Percentiles rank a stretch among this genome's conserved stretches.
Evolutionary conservation across 352 stramenopile species (phyloP).

Genomic region (Phytophthora tentaculata): DNA sequence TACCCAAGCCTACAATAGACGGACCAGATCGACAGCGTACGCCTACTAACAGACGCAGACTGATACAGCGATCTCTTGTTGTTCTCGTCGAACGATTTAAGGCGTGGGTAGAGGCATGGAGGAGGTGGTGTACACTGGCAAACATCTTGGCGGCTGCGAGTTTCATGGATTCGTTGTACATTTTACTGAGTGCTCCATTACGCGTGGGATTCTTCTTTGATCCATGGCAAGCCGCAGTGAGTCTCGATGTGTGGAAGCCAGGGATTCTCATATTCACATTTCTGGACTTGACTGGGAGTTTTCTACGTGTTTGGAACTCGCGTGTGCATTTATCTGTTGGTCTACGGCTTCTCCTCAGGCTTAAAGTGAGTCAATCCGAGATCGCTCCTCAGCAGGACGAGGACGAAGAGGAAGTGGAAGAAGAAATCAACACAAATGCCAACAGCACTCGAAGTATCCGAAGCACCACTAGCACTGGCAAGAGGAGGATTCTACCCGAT

Average conservation of each 20-base stretch:
- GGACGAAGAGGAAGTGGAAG: background rate
- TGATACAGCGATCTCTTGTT: conserved; percentile 7
- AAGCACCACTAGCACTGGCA: conserved; percentile 15
- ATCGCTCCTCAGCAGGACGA: conserved; percentile 4
- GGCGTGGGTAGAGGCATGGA: conserved; percentile 18
- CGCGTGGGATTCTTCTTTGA: conserved; percentile 58
- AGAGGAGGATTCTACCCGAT: conserved; percentile 5
- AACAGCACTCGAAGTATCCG: conserved; percentile 19
- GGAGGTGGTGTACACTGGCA: conserved; percentile 19
- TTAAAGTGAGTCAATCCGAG: conserved; percentile 18
- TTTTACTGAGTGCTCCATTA: conserved; percentile 45
- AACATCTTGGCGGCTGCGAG: conserved; percentile 31
- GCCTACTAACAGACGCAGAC: conserved; percentile 3
- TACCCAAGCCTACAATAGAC: conserved; percentile 6
- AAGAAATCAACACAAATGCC: conserved; percentile 4
- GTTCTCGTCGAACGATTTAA: conserved; percentile 20
- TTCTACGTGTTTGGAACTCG: conserved; percentile 38
- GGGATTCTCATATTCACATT: conserved; percentile 37
- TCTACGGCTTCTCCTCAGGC: conserved; percentile 12
- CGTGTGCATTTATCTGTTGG: conserved; percentile 19
- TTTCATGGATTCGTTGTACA: conserved; percentile 47
- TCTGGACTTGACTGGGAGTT: conserved; percentile 37
- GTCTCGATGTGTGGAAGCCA: conserved; percentile 26
- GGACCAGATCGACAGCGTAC: background rate
- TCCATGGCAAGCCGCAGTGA: conserved; percentile 22